phyloP scores from a whole-genome alignment of 2,329 filamentous ascomycete genomes.

The Allantophomopsis cytisporea region DNA sequence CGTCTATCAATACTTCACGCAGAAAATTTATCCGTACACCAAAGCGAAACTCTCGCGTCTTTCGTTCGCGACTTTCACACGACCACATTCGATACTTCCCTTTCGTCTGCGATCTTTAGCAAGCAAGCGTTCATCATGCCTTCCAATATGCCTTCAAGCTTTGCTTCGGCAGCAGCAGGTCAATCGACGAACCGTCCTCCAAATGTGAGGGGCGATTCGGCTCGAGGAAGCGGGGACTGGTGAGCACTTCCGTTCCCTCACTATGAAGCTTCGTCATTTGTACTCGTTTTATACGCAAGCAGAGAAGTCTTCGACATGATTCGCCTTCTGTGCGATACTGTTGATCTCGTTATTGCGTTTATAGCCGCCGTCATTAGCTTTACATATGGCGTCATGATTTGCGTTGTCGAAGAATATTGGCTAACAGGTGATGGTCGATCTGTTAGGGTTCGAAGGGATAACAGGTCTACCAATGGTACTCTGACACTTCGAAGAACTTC shows the following conservation, averaged over 20 bases:
- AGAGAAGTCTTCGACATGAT: too few species aligned
- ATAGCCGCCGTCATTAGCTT: not conserved
- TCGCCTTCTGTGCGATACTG: too few species aligned
- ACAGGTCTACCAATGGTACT: slow-evolving; percentile 45
- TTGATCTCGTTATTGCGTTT: too few species aligned
- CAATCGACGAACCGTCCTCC: slow-evolving; percentile 50
- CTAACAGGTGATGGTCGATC: slow-evolving; percentile 17
- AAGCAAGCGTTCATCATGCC: slow-evolving; percentile 33
- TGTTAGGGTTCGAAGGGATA: slow-evolving; percentile 41
- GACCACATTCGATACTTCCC: slow-evolving; percentile 4
- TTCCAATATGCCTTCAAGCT: slow-evolving; percentile 68
- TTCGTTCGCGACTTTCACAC: slow-evolving; percentile 1
- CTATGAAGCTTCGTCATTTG: not conserved
- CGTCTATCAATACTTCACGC: too few species aligned
- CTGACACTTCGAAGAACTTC: slow-evolving; percentile 51
- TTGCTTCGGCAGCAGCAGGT: slow-evolving; percentile 71
- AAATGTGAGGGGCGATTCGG: slow-evolving; percentile 38
- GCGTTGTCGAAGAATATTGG: not conserved
- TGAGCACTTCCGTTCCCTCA: slow-evolving; percentile 29
- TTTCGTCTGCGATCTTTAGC: slow-evolving; percentile 1
- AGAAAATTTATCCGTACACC: not conserved
- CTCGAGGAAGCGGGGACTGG: slow-evolving; percentile 57
- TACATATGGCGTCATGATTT: not conserved
- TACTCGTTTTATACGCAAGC: not conserved
- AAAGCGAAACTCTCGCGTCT: slow-evolving; percentile 2